Percentiles rank a stretch among this genome's conserved stretches.
phyloP scores from a whole-genome alignment of 345 rosid species.

The Eucalyptus tenuipes region DNA sequence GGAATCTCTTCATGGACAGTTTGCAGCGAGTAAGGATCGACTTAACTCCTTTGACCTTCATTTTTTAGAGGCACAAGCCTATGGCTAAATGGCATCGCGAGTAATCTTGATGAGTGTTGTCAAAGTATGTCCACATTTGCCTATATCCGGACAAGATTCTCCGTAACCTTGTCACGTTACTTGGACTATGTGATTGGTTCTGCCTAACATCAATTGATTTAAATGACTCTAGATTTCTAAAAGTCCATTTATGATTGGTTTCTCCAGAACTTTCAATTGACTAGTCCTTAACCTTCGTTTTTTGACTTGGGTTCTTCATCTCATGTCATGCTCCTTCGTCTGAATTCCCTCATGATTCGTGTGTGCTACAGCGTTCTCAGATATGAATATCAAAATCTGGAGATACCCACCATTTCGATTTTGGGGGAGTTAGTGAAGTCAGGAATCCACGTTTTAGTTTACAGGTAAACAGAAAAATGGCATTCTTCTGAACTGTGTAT shows the following conservation, averaged over 20 bases:
- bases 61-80: background rate
- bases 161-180: background rate
- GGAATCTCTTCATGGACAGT: constrained; percentile 23
- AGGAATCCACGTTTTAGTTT: background rate
- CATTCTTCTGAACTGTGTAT: background rate
- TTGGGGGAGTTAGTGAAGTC: constrained; percentile 15
- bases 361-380: constrained; percentile 1
- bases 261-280: background rate
- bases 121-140: background rate
- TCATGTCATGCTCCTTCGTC: background rate
- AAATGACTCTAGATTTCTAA: background rate
- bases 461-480: background rate
- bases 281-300: background rate
- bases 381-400: constrained; percentile 19
- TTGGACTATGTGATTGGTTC: background rate
- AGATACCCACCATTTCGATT: constrained; percentile 21
- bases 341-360: background rate
- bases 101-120: background rate
- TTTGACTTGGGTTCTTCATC: background rate
- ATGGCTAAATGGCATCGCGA: background rate
- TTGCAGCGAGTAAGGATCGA: constrained; percentile 23
- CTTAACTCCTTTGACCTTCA: background rate
- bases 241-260: background rate
- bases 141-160: background rate
- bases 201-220: background rate